Base-by-base conservation (phyloP, 257 asterid genomes). In the Solanum ahanhuiri region DNA sequence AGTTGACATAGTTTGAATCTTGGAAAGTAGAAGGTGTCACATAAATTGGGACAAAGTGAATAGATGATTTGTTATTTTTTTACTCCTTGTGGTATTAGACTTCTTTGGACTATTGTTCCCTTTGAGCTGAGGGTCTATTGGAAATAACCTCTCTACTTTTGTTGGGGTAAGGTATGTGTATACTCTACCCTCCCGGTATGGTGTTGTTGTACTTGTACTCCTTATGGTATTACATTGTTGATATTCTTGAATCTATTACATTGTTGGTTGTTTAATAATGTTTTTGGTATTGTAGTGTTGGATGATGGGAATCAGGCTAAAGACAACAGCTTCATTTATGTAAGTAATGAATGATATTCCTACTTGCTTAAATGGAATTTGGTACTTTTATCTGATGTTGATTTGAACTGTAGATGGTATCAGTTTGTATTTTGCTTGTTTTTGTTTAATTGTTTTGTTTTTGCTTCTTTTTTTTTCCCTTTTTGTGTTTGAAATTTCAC, bases 251-350 rank as follows among this genome's bases (percentile, higher is more conserved):
- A 75, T 82, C 33, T 34, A 51, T 54, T n/a, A 51, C 20, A 25
- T 23, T 72, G 82, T 72, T 86, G 75, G 72, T 67, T 39, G 75
- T 34, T 33, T 88, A 85, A 86, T 86, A n/a, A 85, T 85, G 35
- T 88, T 89, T 86, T 39, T 79, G 88, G 87, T 77, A 76, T 88
- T 88, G 60, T 96, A 95, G 99, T 97, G 90, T 81, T 95, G 94
- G 99, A 95, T 84, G 98, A 95, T 20, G 92, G 96, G 85, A 94
- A 89, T 91, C 98, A 93, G 85, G 88, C 94, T 5, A 95, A 93
- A 94, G 99, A 97, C 31, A 94, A 95, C 91, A 91, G 99, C 91
- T 95, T 93, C 95, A 97, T 97, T 81, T 97, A 96, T 88, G 99
- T 96, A 90, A 93, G 95, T 91, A 83, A 82, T 84, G 6, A 43